These are phyloP conservation scores for Rhizophagus sp. DNA, from an alignment of 192 early-diverging fungal species.

Conservation along the genomic window DNA sequence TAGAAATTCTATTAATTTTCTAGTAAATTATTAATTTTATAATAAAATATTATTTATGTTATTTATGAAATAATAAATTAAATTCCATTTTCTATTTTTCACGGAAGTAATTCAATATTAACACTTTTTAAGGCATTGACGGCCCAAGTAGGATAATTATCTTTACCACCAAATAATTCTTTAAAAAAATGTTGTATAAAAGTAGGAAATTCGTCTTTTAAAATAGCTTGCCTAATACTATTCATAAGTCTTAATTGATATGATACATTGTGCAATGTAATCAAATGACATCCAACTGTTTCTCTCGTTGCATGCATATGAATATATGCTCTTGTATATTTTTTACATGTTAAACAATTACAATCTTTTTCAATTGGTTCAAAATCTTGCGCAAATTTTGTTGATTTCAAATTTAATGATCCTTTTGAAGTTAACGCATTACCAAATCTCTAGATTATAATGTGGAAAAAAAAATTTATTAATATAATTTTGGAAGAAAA, in stretches of 20 bases:
- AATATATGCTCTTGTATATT: conserved; percentile 73
- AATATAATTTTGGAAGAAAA: neutral
- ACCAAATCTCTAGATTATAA: conserved; percentile 64
- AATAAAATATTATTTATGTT: neutral
- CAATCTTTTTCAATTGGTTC: conserved; percentile 77
- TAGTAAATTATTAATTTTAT: neutral
- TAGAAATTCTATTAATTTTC: neutral
- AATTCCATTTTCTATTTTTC: neutral
- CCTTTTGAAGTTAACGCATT: conserved; percentile 79
- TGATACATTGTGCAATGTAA: conserved; percentile 82
- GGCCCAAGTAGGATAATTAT: conserved; percentile 70
- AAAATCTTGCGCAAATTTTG: conserved; percentile 62
- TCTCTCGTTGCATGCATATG: conserved; percentile 70
- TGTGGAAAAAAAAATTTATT: neutral
- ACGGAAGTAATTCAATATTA: conserved; percentile 56
- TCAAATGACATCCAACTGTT: conserved; percentile 78
- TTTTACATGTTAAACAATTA: conserved; percentile 73
- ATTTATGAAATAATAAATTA: neutral
- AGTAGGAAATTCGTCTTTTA: conserved; percentile 66
- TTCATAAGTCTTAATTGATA: conserved; percentile 85
- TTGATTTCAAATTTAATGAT: conserved; percentile 63
- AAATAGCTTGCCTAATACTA: conserved; percentile 71
- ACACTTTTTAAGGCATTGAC: conserved; percentile 73
- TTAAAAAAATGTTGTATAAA: conserved; percentile 72
- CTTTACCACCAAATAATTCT: conserved; percentile 61